phyloP scores from a whole-genome alignment of 768 basidiomycete genomes.

The Macrolepiota fuliginosa region DNA sequence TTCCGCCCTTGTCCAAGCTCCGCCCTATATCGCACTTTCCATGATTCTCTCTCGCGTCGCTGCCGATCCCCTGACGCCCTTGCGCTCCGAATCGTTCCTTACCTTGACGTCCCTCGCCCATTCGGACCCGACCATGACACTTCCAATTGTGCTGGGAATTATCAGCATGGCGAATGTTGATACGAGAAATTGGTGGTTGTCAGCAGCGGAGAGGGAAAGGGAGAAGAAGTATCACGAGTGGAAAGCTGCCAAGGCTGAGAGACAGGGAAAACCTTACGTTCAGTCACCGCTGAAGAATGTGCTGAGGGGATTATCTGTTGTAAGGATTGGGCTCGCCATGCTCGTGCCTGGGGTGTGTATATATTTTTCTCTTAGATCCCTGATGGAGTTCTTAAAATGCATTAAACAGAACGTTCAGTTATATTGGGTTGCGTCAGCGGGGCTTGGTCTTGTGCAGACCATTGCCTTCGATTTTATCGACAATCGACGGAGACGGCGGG shows the following conservation, averaged over 20 bases:
- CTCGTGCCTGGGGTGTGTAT: slow-evolving; percentile 69
- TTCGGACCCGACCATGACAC: slow-evolving; percentile 64
- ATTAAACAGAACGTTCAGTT: slow-evolving; percentile 56
- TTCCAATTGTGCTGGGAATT: slow-evolving; percentile 72
- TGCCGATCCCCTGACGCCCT: slow-evolving; percentile 57
- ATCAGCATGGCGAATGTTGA: slow-evolving; percentile 81
- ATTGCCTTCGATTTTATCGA: slow-evolving; percentile 73
- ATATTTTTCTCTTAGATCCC: slow-evolving; percentile 2
- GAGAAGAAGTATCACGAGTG: slow-evolving; percentile 29
- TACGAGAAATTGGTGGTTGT: slow-evolving; percentile 70
- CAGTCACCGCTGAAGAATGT: slow-evolving; percentile 49
- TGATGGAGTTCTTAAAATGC: slow-evolving; percentile 7
- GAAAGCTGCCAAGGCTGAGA: slow-evolving; percentile 27
- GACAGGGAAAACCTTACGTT: slow-evolving; percentile 42
- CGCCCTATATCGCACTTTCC: slow-evolving; percentile 69
- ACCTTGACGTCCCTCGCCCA: slow-evolving; percentile 69
- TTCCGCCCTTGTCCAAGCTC: slow-evolving; percentile 66
- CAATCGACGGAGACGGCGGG: slow-evolving; percentile 31
- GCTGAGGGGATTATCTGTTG: slow-evolving; percentile 57
- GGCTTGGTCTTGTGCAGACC: slow-evolving; percentile 71
- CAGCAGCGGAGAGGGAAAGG: slow-evolving; percentile 51
- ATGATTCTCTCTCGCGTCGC: slow-evolving; percentile 50
- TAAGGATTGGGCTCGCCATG: slow-evolving; percentile 64
- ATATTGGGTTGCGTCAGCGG: slow-evolving; percentile 78
- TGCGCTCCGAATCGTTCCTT: slow-evolving; percentile 77